These are phyloP conservation scores for Trametes polyzona DNA, from an alignment of 1,284 basidiomycete species.

Conservation along the genomic window DNA sequence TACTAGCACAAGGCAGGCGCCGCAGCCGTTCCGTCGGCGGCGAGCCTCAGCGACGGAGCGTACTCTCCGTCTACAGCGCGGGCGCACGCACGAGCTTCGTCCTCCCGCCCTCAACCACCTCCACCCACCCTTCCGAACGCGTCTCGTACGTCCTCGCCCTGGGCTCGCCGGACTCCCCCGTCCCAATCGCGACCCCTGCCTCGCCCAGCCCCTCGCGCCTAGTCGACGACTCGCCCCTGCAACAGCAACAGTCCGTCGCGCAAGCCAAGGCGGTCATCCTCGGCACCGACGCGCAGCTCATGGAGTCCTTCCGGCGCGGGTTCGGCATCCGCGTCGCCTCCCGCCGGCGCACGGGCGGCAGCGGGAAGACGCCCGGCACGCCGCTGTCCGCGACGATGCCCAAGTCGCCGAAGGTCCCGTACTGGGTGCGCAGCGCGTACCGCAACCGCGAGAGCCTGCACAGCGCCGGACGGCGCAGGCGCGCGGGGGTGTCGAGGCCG, in stretches of 20 bases:
- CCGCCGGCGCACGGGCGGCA: conserved; percentile 9
- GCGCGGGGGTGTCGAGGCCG: conserved; percentile 5
- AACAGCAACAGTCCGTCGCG: conserved; percentile 21
- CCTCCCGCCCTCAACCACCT: conserved; percentile 5
- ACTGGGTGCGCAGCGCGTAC: conserved; percentile 34
- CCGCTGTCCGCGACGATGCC: conserved; percentile 12
- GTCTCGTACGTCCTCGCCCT: conserved; percentile 14
- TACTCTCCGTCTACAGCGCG: conserved; percentile 2
- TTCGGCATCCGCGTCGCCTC: conserved; percentile 27
- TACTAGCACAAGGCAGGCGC: conserved; percentile 9
- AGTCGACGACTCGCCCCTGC: conserved; percentile 17
- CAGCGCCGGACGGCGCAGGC: conserved; percentile 10
- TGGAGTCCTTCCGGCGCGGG: conserved; percentile 28
- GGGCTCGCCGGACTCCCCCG: background rate
- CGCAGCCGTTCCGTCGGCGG: conserved; percentile 33
- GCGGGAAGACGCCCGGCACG: conserved; percentile 15
- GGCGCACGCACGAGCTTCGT: conserved; percentile 15
- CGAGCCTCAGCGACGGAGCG: conserved; percentile 17
- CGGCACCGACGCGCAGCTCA: conserved; percentile 26
- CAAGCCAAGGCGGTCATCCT: conserved; percentile 28
- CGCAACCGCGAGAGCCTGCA: conserved; percentile 12
- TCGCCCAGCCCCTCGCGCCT: background rate
- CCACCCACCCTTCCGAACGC: background rate
- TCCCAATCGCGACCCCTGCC: background rate
- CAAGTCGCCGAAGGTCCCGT: conserved; percentile 32